These are phyloP conservation scores for Clarireedia monteithiana DNA, from an alignment of 2,329 filamentous ascomycete genomes.

Conservation along the genomic window DNA sequence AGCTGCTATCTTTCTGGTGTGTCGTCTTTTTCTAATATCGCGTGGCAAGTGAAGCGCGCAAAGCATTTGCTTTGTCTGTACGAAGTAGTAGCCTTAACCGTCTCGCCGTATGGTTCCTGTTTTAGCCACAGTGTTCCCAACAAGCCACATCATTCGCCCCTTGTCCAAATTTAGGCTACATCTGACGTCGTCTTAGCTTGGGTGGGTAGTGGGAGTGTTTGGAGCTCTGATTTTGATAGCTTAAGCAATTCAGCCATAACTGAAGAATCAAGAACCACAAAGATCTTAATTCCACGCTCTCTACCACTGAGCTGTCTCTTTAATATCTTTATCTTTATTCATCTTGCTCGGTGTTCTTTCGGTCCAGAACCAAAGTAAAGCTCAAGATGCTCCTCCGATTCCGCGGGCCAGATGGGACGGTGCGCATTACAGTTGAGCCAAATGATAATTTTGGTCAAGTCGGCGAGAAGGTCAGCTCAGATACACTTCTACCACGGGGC, in stretches of 20 bases:
- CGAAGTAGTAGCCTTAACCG: too few species aligned
- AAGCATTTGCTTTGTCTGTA: too few species aligned
- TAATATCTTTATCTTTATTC: neutral
- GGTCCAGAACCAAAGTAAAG: neutral
- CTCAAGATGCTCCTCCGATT: constrained; percentile 24
- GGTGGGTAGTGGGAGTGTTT: neutral
- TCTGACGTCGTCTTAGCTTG: constrained; percentile 4
- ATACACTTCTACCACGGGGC: neutral
- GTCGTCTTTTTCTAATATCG: too few species aligned
- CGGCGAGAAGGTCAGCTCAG: constrained; percentile 39
- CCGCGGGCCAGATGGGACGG: constrained; percentile 86
- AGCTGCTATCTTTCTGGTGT: too few species aligned
- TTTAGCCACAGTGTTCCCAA: too few species aligned
- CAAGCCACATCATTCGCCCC: neutral
- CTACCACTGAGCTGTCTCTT: neutral
- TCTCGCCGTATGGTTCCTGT: too few species aligned
- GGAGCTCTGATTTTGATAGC: neutral
- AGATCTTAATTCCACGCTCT: neutral
- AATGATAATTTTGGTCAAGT: constrained; percentile 64
- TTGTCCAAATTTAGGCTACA: neutral
- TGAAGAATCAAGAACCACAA: neutral
- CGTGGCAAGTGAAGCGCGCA: too few species aligned
- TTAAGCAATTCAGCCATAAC: neutral
- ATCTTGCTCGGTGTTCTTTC: neutral
- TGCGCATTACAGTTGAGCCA: constrained; percentile 72